phyloP scores from a whole-genome alignment of 352 stramenopile genomes.

The Elongisporangium undulatum region DNA sequence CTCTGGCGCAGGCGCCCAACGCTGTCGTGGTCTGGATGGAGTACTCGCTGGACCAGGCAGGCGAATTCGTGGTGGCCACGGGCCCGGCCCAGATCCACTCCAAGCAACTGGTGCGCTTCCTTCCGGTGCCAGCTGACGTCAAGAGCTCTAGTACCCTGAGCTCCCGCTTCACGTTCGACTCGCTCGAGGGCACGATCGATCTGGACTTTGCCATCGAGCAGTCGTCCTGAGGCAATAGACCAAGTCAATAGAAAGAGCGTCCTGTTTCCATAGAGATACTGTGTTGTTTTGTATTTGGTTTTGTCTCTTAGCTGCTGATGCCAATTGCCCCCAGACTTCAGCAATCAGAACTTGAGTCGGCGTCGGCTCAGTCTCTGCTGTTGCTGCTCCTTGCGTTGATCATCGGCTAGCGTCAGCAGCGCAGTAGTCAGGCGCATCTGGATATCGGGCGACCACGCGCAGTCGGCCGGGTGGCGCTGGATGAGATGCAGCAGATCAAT shows the following conservation, averaged over 20 bases:
- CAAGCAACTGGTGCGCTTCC: conserved; percentile 80
- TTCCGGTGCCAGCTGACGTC: conserved; percentile 14
- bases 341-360: neutral
- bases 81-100: conserved; percentile 49
- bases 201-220: conserved; percentile 33
- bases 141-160: conserved; percentile 11
- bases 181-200: conserved; percentile 53
- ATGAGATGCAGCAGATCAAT: conserved; percentile 49
- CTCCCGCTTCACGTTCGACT: conserved; percentile 45
- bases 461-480: conserved; percentile 35
- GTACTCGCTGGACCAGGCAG: conserved; percentile 43
- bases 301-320: neutral
- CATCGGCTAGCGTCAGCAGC: conserved; percentile 27
- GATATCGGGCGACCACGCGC: conserved; percentile 48
- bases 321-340: neutral
- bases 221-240: neutral
- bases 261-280: neutral
- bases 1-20: conserved; percentile 21
- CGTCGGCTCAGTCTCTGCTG: conserved; percentile 1
- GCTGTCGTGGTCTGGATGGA: conserved; percentile 75
- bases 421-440: conserved; percentile 38
- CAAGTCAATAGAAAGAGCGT: neutral
- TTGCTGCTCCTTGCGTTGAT: conserved; percentile 20
- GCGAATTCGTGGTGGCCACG: conserved; percentile 39
- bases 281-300: neutral